phyloP scores from a whole-genome alignment of 202 grass and related monocot genomes.

The Zizania palustris region DNA sequence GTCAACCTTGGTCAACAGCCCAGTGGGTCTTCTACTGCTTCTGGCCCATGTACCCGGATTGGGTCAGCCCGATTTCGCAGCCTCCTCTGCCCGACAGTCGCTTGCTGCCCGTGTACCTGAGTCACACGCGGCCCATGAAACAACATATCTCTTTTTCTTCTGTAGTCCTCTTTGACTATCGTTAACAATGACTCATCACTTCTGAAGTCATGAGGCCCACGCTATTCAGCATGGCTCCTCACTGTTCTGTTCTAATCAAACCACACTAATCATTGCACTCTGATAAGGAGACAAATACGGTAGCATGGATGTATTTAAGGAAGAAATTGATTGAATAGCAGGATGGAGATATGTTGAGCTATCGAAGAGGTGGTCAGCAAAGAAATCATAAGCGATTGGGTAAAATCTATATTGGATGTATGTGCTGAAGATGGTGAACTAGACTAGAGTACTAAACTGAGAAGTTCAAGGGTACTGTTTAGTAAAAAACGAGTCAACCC shows the following conservation, averaged over 20 bases:
- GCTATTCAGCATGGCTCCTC: too few relatives aligned
- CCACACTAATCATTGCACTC: not conserved
- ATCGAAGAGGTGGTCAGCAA: not conserved
- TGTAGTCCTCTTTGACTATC: too few relatives aligned
- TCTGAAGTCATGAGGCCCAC: too few relatives aligned
- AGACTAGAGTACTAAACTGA: conserved; percentile 4
- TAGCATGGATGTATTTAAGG: not conserved
- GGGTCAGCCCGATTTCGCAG: too few relatives aligned
- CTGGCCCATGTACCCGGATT: too few relatives aligned
- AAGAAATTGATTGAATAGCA: conserved; percentile 4
- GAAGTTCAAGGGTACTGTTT: not conserved
- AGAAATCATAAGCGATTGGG: conserved; percentile 5
- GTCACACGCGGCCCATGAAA: too few relatives aligned
- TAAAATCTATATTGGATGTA: conserved; percentile 1
- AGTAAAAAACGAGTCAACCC: conserved; percentile 20
- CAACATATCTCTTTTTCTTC: too few relatives aligned
- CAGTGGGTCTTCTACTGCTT: too few relatives aligned
- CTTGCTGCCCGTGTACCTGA: too few relatives aligned
- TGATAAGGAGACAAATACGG: conserved; percentile 25
- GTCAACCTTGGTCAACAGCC: too few relatives aligned
- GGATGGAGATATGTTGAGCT: conserved; percentile 16
- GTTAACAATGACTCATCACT: too few relatives aligned
- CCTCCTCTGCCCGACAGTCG: too few relatives aligned
- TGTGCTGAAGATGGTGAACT: not conserved
- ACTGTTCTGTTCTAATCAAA: conserved; percentile 1